These are phyloP conservation scores for Fusarium ambrosium DNA, from an alignment of 2,329 filamentous ascomycete species.

Conservation along the genomic window DNA sequence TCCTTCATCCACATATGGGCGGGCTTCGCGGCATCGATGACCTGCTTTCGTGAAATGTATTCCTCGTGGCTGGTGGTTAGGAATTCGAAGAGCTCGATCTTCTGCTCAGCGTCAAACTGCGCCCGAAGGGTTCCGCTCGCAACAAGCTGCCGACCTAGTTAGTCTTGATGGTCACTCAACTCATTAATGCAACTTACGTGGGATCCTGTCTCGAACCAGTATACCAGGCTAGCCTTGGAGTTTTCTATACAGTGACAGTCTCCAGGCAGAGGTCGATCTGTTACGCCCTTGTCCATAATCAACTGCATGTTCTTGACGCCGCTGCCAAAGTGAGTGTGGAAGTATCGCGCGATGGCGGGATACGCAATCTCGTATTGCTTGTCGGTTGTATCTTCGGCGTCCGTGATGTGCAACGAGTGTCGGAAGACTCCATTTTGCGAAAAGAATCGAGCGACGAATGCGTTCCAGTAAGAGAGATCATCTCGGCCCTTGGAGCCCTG, in stretches of 20 bases:
- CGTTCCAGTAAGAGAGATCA: slow-evolving; percentile 82
- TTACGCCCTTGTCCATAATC: slow-evolving; percentile 77
- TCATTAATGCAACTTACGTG: slow-evolving; percentile 69
- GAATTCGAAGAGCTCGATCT: slow-evolving; percentile 89
- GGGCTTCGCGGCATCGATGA: slow-evolving; percentile 72
- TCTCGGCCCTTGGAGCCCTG: slow-evolving; percentile 72
- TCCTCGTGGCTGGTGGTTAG: slow-evolving; percentile 83
- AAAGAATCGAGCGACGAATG: slow-evolving; percentile 86
- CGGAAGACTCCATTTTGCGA: slow-evolving; percentile 82
- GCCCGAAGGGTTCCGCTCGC: slow-evolving; percentile 82
- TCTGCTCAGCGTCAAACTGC: slow-evolving; percentile 82
- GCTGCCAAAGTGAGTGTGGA: slow-evolving; percentile 88
- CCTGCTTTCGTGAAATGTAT: slow-evolving; percentile 79
- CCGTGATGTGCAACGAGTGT: slow-evolving; percentile 72
- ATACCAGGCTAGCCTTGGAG: slow-evolving; percentile 82
- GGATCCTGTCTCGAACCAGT: slow-evolving; percentile 87
- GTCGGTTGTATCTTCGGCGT: slow-evolving; percentile 69
- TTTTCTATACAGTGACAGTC: slow-evolving; percentile 83
- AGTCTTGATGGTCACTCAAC: slow-evolving; percentile 32
- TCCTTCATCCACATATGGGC: slow-evolving; percentile 76
- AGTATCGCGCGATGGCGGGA: slow-evolving; percentile 87
- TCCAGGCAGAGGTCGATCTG: slow-evolving; percentile 69
- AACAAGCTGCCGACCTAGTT: slow-evolving; percentile 71
- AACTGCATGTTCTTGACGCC: slow-evolving; percentile 90
- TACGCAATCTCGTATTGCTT: slow-evolving; percentile 91